Percentiles rank a stretch among this genome's conserved stretches.
These are phyloP conservation scores for Cenchrus fungigraminus DNA, from an alignment of 176 grass and related monocot genomes.

Conservation along the genomic window DNA sequence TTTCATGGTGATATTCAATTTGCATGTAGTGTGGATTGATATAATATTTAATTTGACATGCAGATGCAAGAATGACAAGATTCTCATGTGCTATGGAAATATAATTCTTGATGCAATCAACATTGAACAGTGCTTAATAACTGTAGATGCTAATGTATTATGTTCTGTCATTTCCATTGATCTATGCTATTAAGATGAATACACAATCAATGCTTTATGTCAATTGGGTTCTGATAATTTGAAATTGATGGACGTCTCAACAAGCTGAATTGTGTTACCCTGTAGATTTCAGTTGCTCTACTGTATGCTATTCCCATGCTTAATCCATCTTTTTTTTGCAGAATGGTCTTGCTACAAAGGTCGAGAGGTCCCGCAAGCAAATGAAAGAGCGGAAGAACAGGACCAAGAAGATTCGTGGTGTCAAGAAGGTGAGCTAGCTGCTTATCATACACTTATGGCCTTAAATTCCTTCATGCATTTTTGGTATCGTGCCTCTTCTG, in stretches of 20 bases:
- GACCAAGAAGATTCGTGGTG: constrained; percentile 72
- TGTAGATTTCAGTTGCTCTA: not conserved
- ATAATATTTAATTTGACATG: too few relatives aligned
- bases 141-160: not conserved
- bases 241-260: not conserved
- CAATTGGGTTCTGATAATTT: not conserved
- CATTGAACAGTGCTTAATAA: not conserved
- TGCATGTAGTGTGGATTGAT: not conserved
- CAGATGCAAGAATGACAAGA: not conserved
- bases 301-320: not conserved
- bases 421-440: constrained; percentile 69
- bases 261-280: not conserved
- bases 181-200: not conserved
- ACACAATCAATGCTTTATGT: not conserved
- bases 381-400: constrained; percentile 88
- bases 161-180: not conserved
- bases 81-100: not conserved
- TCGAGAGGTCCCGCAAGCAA: constrained; percentile 78
- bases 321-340: constrained; percentile 31
- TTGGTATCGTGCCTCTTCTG: not conserved
- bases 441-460: not conserved
- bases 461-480: not conserved
- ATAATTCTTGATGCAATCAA: not conserved
- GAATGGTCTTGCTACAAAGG: constrained; percentile 82
- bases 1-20: not conserved